phyloP scores from a whole-genome alignment of 176 grass and related monocot species.

The Aegilops bicornis region DNA sequence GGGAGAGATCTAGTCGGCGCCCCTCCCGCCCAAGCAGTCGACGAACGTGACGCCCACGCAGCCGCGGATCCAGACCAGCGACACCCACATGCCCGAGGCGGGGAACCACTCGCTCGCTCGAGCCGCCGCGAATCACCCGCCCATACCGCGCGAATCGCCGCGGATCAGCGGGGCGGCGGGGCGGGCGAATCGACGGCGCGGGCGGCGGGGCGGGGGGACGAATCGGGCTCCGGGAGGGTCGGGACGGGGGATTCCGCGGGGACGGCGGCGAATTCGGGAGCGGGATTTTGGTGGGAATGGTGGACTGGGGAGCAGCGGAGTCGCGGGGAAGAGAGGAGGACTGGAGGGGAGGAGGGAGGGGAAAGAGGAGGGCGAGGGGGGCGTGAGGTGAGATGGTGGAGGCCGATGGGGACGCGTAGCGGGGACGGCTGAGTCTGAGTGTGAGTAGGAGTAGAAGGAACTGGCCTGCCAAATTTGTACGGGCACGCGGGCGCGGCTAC shows the following conservation, averaged over 20 bases:
- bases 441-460: background rate
- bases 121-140: background rate
- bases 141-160: background rate
- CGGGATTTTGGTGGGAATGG: slow-evolving; percentile 39
- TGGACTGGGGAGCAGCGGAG: slow-evolving; percentile 16
- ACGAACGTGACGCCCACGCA: slow-evolving; percentile 78
- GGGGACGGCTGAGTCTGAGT: background rate
- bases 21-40: slow-evolving; percentile 66
- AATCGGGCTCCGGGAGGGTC: slow-evolving; percentile 21
- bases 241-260: background rate
- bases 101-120: background rate
- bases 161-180: background rate
- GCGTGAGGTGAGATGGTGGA: background rate
- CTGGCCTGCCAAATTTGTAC: slow-evolving; percentile 16
- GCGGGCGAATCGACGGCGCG: background rate
- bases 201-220: background rate
- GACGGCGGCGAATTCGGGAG: slow-evolving; percentile 5
- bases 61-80: slow-evolving; percentile 87
- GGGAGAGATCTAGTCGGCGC: slow-evolving; percentile 52
- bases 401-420: slow-evolving; percentile 45
- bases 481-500: slow-evolving; percentile 30
- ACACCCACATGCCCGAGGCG: slow-evolving; percentile 74
- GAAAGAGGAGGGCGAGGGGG: slow-evolving; percentile 23
- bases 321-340: background rate
- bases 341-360: slow-evolving; percentile 16